Evolutionary conservation across 2,329 filamentous ascomycete genomes (phyloP), one percentile per base, ranked within the genome.

Genomic region (Phoma sp.): DNA sequence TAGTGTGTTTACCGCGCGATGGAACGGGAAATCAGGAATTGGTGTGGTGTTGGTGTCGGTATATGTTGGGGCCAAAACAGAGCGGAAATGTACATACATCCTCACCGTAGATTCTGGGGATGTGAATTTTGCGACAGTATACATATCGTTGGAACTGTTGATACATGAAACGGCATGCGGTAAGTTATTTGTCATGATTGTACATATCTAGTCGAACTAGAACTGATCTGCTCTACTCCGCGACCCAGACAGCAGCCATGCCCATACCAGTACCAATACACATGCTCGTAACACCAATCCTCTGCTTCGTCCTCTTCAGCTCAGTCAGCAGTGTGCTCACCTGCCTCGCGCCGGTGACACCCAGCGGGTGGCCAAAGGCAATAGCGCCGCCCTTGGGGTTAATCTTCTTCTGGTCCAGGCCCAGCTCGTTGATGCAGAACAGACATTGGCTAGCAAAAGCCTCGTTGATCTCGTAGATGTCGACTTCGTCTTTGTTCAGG

Each of bases 391-490:
- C 95, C 84, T 97, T 96, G 69, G 94, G 94, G 81, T 98, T 98
- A 73, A 99, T 87, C 85, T 97, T 98, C 63, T 91, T 88, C 58
- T 83, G 74, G 48, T 92, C 90, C 25, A 99, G 79, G 39, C 88
- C 89, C 21, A 99, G 85, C 82, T 97, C 88, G 70, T 95, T 91
- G 61, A 91, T 86, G 77, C 92, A 97, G 90, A 90, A 98, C 64
- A 98, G 78, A 77, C 92, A 96, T 84, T 98, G 94, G 61, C 87
- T 91, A 29, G 95, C 95, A 76, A 99, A 99, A 1, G 95, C 95
- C 85, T 99, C 95, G 82, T 99, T 99, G 84, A 99, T 97, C 85
- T 99, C 95, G 72, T 86, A 98, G 72, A 98, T 94, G 75, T 98
- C 95, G 27, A 99, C 92, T 65, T 98, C 94, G 53, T 70, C 89